Base-by-base conservation (phyloP, 495 filamentous ascomycete species). In the Eremomyces bilateralis region DNA sequence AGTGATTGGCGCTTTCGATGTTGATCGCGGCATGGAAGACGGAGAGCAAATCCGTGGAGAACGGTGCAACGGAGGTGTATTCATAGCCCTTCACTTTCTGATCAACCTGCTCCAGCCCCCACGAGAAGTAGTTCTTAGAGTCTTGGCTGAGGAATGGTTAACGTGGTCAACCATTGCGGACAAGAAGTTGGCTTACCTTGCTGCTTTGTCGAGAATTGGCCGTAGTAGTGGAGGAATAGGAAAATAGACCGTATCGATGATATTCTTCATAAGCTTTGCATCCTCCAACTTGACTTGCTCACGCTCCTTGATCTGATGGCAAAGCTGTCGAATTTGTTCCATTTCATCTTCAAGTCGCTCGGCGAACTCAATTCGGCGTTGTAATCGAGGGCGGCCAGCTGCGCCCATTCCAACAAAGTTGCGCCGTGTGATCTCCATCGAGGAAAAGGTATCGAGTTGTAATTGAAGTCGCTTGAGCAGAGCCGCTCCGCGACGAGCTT, bases 321-420 rank as follows among this genome's bases (percentile, higher is more conserved):
- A 75, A 4, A 94, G 50, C 13, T 60, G 53, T 34, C 72, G 67
- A 38, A 95, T 53, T 39, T 69, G 65, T 36, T 74, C 73, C 22
- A 95, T 64, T 49, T 95, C 80, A 15, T 67, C 56, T 39, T 79
- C 62, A 25, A 95, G 62, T 21, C 57, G 60, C 37, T 78, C 64
- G 10, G 78, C 80, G 53, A 95, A 95, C 36, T 93, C 81, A 44
- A 91, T 80, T 31, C 88, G 71, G 31, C 80, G 65, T 35, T 72
- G 60, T 16, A 99, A 61, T 36, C 80, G 71, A 21, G 75, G 67
- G 40, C 73, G 68, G 19, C 88, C 88, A 31, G 71, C 69, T 17
- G 73, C 74, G 21, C 88, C 88, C 80, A 93, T 85, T 15, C 76
- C 74, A 4, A 76, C 73, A 56, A 88, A 99, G 47, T 95, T 80